Base-by-base conservation (phyloP, 2,329 filamentous ascomycete genomes). In the Venturia asperata region DNA sequence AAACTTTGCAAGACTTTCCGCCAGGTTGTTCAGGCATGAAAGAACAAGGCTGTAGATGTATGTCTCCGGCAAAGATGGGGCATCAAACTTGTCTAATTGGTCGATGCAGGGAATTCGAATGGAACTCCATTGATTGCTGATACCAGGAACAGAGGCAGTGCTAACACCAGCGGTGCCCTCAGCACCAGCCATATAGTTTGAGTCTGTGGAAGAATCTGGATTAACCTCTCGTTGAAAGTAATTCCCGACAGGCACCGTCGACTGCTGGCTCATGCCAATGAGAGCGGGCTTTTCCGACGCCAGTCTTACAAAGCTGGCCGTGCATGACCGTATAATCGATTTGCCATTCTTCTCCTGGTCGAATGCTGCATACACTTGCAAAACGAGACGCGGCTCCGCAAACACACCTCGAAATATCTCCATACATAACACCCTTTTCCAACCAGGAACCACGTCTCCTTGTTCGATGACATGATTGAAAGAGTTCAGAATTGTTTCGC, bases 21-120 rank as follows among this genome's bases (percentile, higher is more conserved):
- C 96, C 62, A 99, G 84, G 1, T 87, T 91, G 56, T 90, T 93
- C 67, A 99, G 88, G 72, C 93, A 97, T 2, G 90, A 89, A 52
- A 99, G 78, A 1, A 93, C 90, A 61, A 99, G 80, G 68, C 89
- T 91, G 76, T 97, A 97, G 9, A 96, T 83, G 71, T 99, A 99
- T 0, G 94, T 96, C 67, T 97, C 93, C 0, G 94, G 94, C 27
- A 96, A 84, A 0, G 80, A 71, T 4, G 93, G 92, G 0, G 93
- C 84, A 61, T 96, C 92, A 0, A 86, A 85, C 75, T 97, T 99
- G 77, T 99, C 94, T 24, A 97, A 84, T 68, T 96, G 91, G 70
- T 99, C 94, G 67, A 97, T 91, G 72, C 91, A 96, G 5, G 92
- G 88, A 13, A 92, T 89, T 62, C 91, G 85, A 67, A 96, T 84